Evolutionary conservation across 352 stramenopile genomes (phyloP), one percentile per base, ranked within the genome.

Genomic region (Bremia lactucae): DNA sequence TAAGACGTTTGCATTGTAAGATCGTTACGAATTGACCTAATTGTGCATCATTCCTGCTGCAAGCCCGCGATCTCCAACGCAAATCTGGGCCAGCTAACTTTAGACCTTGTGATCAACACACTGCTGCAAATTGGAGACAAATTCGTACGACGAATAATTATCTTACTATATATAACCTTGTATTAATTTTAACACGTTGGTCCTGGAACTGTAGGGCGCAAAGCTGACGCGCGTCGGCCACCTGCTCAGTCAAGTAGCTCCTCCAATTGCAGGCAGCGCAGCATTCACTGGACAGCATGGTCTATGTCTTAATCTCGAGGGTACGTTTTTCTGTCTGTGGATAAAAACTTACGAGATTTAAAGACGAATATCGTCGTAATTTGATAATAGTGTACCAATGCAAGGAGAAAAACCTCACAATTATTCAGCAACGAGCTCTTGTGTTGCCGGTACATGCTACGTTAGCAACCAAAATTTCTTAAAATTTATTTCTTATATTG

Each of bases 41-140:
- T 31, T 42, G 15, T 49, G 35, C 52, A 50, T 53, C 41, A 29
- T 57, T 25, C 3, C 20, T 40, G n/a, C 23, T 14, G 11, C 16
- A 19, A 91, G 78, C 78, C 78, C 4, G 68, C 66, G 11, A 61
- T 91, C 31, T 91, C 78, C 4, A 84, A 71, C 43, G 78, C 72
- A n/a, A 91, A 91, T 49, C 42, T 91, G 23, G 78, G 78, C 15
- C 78, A 91, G 52, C 48, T 91, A 45, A 71, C 71, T 15, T 47
- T 88, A n/a, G 78, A 88, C 52, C 61, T 87, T 21, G 22, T 84
- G 24, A 52, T 87, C 53, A 91, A 87, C 52, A 85, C 75, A 47
- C 50, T 87, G 29, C 59, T 90, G 14, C 58, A 65, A 34, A 60
- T 69, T 25, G 72, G 59, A 18, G 14, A 64, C 15, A 47, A 28